phyloP scores from a whole-genome alignment of 371 early-diverging fungal genomes.

The Rhizopus sp. region DNA sequence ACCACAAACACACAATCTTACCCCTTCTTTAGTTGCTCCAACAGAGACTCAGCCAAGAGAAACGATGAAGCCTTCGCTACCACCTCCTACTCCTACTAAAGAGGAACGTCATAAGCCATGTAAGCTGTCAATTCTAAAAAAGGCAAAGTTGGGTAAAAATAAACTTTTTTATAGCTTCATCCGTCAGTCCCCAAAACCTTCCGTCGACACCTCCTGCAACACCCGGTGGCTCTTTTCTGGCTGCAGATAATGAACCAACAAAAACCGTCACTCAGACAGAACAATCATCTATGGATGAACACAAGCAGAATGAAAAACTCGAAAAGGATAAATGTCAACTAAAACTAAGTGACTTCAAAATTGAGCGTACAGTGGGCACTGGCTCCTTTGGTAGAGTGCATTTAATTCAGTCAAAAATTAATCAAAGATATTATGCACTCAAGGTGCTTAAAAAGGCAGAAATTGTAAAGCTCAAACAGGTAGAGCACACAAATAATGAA shows the following conservation, averaged over 20 bases:
- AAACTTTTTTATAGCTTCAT: constrained; percentile 5
- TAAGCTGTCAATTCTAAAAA: background rate
- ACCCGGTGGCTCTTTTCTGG: constrained; percentile 19
- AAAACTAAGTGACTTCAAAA: constrained; percentile 42
- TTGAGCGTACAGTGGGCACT: constrained; percentile 78
- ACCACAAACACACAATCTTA: background rate
- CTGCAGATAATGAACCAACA: background rate
- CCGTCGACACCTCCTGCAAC: constrained; percentile 26
- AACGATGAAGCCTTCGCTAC: background rate
- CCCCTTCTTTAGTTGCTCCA: constrained; percentile 18
- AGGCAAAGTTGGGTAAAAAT: background rate
- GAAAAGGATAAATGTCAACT: constrained; percentile 9
- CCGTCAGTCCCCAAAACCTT: constrained; percentile 13
- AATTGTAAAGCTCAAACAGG: constrained; percentile 93
- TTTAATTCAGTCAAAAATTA: constrained; percentile 68
- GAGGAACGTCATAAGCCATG: background rate
- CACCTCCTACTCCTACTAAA: constrained; percentile 2
- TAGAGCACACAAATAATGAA: constrained; percentile 85
- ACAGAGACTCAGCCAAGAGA: constrained; percentile 16
- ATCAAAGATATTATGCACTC: constrained; percentile 81
- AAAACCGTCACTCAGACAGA: background rate
- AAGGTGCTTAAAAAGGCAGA: constrained; percentile 89
- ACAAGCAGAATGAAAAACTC: background rate
- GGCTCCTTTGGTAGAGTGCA: constrained; percentile 98
- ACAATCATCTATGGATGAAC: background rate